Conservation (phyloP, 2,329 filamentous ascomycete species). For the Botryotinia convoluta region DNA sequence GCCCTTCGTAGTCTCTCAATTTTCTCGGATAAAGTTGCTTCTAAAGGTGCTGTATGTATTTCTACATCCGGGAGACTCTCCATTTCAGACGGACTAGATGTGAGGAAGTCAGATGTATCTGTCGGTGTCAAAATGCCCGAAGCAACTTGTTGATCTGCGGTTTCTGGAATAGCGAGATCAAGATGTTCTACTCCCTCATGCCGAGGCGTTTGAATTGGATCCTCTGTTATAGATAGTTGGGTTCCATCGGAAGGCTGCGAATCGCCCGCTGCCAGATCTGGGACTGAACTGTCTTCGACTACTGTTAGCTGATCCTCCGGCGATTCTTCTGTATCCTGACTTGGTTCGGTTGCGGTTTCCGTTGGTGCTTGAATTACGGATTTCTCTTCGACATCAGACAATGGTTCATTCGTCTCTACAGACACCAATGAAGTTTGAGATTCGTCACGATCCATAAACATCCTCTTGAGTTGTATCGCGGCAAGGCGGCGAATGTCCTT, state of each 20-base stretch:
- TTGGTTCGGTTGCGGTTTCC: conserved; percentile 42
- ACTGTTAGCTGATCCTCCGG: conserved; percentile 63
- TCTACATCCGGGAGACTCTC: background rate
- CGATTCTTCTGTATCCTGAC: conserved; percentile 62
- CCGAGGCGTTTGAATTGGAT: background rate
- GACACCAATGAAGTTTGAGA: conserved; percentile 72
- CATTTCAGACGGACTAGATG: conserved; percentile 16
- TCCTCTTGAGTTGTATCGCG: conserved; percentile 87
- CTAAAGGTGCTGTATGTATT: conserved; percentile 23
- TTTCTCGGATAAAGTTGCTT: conserved; percentile 34
- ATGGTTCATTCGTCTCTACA: conserved; percentile 60
- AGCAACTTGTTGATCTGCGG: conserved; percentile 20
- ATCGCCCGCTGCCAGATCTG: background rate
- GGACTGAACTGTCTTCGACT: conserved; percentile 52
- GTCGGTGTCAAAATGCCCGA: conserved; percentile 23
- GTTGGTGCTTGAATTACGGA: conserved; percentile 30
- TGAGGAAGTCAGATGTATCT: conserved; percentile 18
- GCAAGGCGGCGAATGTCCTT: conserved; percentile 93
- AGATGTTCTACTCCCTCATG: conserved; percentile 58
- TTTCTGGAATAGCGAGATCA: conserved; percentile 51
- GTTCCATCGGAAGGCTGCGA: background rate
- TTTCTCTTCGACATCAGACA: conserved; percentile 49
- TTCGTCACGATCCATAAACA: conserved; percentile 82
- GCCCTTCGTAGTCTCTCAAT: conserved; percentile 34
- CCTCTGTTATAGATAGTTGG: background rate